Evolutionary conservation across 441 rosid species (phyloP), one percentile per base, ranked within the genome.

Genomic region (Gossypium schwendimanii): DNA sequence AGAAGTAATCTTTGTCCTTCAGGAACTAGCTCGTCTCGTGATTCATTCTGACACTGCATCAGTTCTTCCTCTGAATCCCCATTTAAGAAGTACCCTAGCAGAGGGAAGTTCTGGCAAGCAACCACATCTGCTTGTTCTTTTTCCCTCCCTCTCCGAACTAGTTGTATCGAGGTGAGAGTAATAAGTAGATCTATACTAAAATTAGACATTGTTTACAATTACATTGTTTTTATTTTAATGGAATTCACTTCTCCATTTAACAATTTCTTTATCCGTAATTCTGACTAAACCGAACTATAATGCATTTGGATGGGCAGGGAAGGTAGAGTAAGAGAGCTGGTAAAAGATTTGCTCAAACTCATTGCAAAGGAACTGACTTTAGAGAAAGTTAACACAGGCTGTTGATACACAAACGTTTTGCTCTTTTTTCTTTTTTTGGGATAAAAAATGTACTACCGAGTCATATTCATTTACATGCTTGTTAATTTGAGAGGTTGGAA

Each of bases 61-160:
- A 6, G 70, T 72, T 80, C 97, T 96, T 77, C 97, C 93, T 39
- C 77, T 96, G 47, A 87, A 80, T 77, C 86, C 87, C 47, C 71
- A 67, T 69, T 77, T 91, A 75, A 87, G 83, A 88, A 75, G 82
- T 70, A 82, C 87, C 83, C 76, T 86, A 53, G 76, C 72, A 3
- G 79, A 76, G 47, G 75, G 84, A 44, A 81, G 80, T 45, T 78
- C 77, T 14, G 71, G 73, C 65, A 80, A 69, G 68, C 84, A 79
- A 73, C 83, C 86, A 0, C 98, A 96, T 84, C 89, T 96, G 59
- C 88, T 96, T 61, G 89, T 91, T 71, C 84, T 96, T 57, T 96
- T 93, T 62, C 94, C 97, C 6, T 81, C 97, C 23, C 80, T 96
- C 20, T 96, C 93, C 31, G 98, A 93, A 82, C 91, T 96, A 17